A percentile compares a stretch with the other conserved stretches of the same genome.
These are phyloP conservation scores for Coemansia sp. DNA, from an alignment of 192 early-diverging fungal species.

Conservation along the genomic window DNA sequence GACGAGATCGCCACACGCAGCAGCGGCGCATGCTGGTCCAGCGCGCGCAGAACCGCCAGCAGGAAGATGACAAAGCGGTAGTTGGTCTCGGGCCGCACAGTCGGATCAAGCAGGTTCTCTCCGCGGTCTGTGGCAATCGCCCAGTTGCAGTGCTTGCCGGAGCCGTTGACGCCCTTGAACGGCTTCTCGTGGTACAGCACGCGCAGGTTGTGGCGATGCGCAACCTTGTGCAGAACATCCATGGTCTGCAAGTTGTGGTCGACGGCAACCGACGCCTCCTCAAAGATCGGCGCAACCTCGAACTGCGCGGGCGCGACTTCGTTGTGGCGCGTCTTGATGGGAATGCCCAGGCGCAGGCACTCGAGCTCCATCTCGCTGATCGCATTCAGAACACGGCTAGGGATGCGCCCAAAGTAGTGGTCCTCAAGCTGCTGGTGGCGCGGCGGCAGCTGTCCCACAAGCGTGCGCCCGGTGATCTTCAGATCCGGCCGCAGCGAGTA, in stretches of 20 bases:
- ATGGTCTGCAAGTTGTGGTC: constrained; percentile 99
- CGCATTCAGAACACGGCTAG: constrained; percentile 84
- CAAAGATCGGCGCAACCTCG: constrained; percentile 98
- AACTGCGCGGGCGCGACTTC: constrained; percentile 99
- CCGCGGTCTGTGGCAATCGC: constrained; percentile 91
- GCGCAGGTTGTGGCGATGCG: constrained; percentile 96
- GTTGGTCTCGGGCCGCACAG: constrained; percentile 97
- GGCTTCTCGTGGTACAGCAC: constrained; percentile 99
- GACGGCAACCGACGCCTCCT: constrained; percentile 92
- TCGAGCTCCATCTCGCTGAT: constrained; percentile 96
- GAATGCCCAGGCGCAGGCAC: constrained; percentile 91
- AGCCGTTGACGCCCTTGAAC: constrained; percentile 98
- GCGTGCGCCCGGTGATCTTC: constrained; percentile 94
- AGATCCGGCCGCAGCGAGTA: constrained; percentile 95
- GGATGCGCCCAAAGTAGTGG: constrained; percentile 99
- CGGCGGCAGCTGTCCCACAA: constrained; percentile 92
- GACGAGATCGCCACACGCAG: constrained; percentile 91
- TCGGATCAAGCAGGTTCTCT: constrained; percentile 97
- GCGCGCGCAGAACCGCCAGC: constrained; percentile 86
- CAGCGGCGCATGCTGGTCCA: constrained; percentile 89
- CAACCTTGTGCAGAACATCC: constrained; percentile 96
- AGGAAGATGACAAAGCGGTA: constrained; percentile 97
- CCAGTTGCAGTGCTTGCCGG: constrained; percentile 99
- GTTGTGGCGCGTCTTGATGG: constrained; percentile 99
- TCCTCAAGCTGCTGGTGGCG: constrained; percentile 99